phyloP scores from a whole-genome alignment of 1,139 yeast genomes.

The Debaryomyces sp. region DNA sequence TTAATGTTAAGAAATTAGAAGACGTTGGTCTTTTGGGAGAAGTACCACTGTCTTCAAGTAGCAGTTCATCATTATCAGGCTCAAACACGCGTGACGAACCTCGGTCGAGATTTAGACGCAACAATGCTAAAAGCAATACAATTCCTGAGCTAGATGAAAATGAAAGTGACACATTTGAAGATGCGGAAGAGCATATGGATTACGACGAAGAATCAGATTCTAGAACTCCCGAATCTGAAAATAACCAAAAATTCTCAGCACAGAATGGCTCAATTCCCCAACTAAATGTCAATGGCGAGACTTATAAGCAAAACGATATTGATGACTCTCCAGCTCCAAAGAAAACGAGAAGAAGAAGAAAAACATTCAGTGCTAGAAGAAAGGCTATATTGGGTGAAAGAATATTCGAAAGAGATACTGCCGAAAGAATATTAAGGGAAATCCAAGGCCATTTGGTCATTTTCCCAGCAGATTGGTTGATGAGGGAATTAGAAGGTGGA shows the following conservation, averaged over 20 bases:
- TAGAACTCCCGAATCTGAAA: background rate
- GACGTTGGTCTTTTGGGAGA: constrained; percentile 45
- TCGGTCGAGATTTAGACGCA: constrained; percentile 7
- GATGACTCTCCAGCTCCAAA: background rate
- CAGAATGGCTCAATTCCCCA: background rate
- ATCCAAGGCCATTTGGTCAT: constrained; percentile 88
- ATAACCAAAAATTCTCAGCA: background rate
- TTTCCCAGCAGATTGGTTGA: constrained; percentile 91
- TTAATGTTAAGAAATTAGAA: constrained; percentile 26
- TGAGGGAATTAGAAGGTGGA: constrained; percentile 81
- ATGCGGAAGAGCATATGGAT: constrained; percentile 11
- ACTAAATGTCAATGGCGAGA: background rate
- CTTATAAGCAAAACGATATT: background rate
- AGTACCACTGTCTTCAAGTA: constrained; percentile 31
- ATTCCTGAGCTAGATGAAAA: constrained; percentile 5
- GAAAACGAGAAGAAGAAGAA: constrained; percentile 31
- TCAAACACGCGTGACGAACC: constrained; percentile 5
- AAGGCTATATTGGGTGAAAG: constrained; percentile 50
- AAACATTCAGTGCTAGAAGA: constrained; percentile 42
- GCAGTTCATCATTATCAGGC: constrained; percentile 2
- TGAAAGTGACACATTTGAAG: constrained; percentile 9
- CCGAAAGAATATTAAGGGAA: constrained; percentile 70
- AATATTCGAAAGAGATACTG: constrained; percentile 74
- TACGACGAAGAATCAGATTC: background rate
- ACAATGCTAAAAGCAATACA: constrained; percentile 10